A percentile compares a stretch with the other conserved stretches of the same genome.
phyloP scores from a whole-genome alignment of 1,284 basidiomycete genomes.

The Porogramme epimiltina region DNA sequence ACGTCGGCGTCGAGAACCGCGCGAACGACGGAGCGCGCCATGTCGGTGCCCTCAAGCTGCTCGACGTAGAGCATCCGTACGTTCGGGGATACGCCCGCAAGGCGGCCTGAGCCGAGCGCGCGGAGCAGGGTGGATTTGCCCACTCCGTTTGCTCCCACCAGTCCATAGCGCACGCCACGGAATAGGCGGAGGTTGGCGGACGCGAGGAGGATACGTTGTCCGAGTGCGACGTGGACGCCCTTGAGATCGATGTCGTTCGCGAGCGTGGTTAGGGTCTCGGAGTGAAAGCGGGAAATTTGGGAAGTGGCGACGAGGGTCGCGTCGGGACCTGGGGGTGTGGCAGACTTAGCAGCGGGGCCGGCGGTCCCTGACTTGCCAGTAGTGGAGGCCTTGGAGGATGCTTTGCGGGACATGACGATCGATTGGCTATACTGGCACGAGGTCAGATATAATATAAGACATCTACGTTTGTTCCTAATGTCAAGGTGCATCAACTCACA shows the following conservation, averaged over 20 bases:
- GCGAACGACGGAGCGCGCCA: slow-evolving; percentile 16
- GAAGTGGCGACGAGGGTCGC: slow-evolving; percentile 30
- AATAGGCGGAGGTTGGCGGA: slow-evolving; percentile 56
- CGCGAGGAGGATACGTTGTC: slow-evolving; percentile 49
- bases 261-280: slow-evolving; percentile 42
- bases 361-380: not conserved
- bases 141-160: slow-evolving; percentile 97
- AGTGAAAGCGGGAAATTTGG: slow-evolving; percentile 46
- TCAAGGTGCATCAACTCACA: too few species aligned
- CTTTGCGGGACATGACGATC: not conserved
- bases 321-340: not conserved
- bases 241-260: slow-evolving; percentile 50
- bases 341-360: not conserved
- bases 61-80: slow-evolving; percentile 22
- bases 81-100: slow-evolving; percentile 22
- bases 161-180: slow-evolving; percentile 49
- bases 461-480: too few species aligned
- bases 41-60: slow-evolving; percentile 23
- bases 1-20: slow-evolving; percentile 21
- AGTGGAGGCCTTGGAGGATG: not conserved
- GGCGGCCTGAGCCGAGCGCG: slow-evolving; percentile 67
- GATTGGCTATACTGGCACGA: too few species aligned
- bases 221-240: slow-evolving; percentile 47
- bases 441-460: too few species aligned
- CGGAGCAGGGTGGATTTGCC: slow-evolving; percentile 97